Evolutionary conservation across 805 yeast genomes (phyloP).

Genomic region (Candida succiphila): DNA sequence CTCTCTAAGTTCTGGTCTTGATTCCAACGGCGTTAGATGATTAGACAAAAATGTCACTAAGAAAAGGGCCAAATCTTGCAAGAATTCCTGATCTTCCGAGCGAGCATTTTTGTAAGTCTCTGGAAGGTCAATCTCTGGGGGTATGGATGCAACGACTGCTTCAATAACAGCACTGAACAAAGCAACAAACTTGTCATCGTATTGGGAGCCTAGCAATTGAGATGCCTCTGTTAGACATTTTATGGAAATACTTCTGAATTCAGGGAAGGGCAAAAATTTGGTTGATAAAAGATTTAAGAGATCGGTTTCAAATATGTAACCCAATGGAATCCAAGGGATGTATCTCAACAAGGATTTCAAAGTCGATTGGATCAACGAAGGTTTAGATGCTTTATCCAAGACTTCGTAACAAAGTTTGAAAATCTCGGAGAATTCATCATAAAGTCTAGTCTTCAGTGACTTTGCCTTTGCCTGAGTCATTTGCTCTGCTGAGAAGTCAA

Average conservation of each 20-base stretch:
- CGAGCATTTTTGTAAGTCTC: conserved; percentile 64
- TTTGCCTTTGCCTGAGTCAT: conserved; percentile 94
- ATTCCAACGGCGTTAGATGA: conserved; percentile 61
- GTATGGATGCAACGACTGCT: conserved; percentile 57
- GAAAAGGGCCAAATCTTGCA: conserved; percentile 92
- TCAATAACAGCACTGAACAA: conserved; percentile 71
- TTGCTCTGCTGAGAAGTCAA: conserved; percentile 90
- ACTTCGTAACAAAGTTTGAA: conserved; percentile 91
- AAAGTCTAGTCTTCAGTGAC: conserved; percentile 72
- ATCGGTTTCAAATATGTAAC: conserved; percentile 83
- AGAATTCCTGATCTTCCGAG: conserved; percentile 82
- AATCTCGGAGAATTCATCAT: conserved; percentile 86
- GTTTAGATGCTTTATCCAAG: conserved; percentile 77
- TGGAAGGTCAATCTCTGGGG: conserved; percentile 62
- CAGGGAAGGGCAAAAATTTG: conserved; percentile 68
- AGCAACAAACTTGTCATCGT: conserved; percentile 47
- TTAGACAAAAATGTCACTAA: conserved; percentile 73
- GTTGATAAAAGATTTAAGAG: conserved; percentile 60
- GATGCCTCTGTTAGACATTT: conserved; percentile 93
- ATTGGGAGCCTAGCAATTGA: conserved; percentile 46
- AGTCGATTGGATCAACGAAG: conserved; percentile 78
- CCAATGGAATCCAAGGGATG: conserved; percentile 90
- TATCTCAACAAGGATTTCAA: conserved; percentile 74
- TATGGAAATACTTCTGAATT: conserved; percentile 74
- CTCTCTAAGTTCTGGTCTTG: conserved; percentile 42